Evolutionary conservation across 352 stramenopile genomes (phyloP), one percentile per base, ranked within the genome.

Genomic region (Pythium phragmiticola): DNA sequence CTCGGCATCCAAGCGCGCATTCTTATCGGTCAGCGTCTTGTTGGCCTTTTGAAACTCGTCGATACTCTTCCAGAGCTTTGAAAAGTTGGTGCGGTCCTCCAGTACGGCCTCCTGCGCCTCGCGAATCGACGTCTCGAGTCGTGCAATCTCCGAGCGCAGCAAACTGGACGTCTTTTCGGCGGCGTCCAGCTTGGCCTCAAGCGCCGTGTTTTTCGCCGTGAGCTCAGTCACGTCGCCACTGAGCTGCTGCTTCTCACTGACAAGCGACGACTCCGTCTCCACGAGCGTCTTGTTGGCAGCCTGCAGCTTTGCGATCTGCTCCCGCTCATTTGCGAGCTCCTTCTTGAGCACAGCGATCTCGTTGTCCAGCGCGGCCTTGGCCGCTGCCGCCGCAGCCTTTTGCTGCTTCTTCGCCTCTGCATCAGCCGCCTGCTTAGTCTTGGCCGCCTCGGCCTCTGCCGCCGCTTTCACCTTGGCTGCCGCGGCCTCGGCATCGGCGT

Each of bases 61-160:
- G 26, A 72, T 59, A 23, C 46, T 60, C 54, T 72, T 67, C 65
- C 65, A 72, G 26, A 72, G 47, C 65, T 72, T 72, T 17, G 39
- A n/a, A 36, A 72, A 68, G 55, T 68, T 72, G n/a, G 59, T 68
- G 30, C 57, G 56, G 43, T 67, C 55, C 49, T 72, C 65, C 36
- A 68, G 41, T 9, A 68, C 59, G n/a, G 59, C 65, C 17, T 67
- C 65, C 34, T 72, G 59, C 11, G 60, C 59, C 39, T 72, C 65
- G 28, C 57, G 59, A 41, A 72, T 72, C 36, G 59, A 68, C 21
- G 59, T 72, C 55, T 68, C 60, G 4, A 72, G 43, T 39, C 65
- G 65, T 19, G 58, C 36, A 26, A 68, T 72, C 43, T 72, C 65
- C 9, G 46, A 26, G 17, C 60, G 65, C 23, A 72, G 28, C 33